These are phyloP conservation scores for Colletotrichum sp. DNA, from an alignment of 2,329 filamentous ascomycete species.

Conservation along the genomic window DNA sequence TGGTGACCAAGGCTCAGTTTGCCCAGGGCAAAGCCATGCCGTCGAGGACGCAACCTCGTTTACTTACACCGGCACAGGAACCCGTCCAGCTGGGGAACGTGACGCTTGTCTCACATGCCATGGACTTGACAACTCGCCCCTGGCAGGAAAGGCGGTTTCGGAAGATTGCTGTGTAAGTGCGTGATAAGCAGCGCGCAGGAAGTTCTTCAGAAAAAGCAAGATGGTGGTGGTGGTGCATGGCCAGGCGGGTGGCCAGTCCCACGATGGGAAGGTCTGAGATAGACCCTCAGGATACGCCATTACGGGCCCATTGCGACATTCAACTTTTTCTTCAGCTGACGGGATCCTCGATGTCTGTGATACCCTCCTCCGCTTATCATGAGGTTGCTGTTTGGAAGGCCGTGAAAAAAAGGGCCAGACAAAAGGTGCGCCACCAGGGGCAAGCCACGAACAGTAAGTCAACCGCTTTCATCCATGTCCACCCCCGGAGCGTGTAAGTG, in stretches of 20 bases:
- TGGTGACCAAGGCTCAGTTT: background rate
- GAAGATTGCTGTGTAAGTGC: background rate
- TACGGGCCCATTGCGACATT: background rate
- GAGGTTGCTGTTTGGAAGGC: background rate
- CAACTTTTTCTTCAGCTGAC: background rate
- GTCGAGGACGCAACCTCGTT: background rate
- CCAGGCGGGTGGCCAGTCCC: background rate
- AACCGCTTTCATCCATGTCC: conserved; percentile 2
- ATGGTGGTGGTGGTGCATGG: background rate
- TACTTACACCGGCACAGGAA: background rate
- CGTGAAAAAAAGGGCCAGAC: background rate
- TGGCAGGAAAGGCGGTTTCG: background rate
- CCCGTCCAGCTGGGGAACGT: conserved; percentile 10
- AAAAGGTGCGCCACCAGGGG: background rate
- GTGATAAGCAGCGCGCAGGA: background rate
- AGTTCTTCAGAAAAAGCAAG: background rate
- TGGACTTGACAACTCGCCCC: background rate
- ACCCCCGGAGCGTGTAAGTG: background rate
- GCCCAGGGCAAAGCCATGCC: background rate
- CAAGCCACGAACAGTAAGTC: background rate
- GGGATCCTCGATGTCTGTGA: background rate
- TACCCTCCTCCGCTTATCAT: background rate
- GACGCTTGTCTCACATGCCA: conserved; percentile 10
- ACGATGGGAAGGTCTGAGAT: background rate
- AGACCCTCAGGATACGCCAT: background rate